A percentile compares a stretch with the other conserved stretches of the same genome.
Evolutionary conservation across 2,329 filamentous ascomycete genomes (phyloP).

Genomic region (Fusarium nodosum): DNA sequence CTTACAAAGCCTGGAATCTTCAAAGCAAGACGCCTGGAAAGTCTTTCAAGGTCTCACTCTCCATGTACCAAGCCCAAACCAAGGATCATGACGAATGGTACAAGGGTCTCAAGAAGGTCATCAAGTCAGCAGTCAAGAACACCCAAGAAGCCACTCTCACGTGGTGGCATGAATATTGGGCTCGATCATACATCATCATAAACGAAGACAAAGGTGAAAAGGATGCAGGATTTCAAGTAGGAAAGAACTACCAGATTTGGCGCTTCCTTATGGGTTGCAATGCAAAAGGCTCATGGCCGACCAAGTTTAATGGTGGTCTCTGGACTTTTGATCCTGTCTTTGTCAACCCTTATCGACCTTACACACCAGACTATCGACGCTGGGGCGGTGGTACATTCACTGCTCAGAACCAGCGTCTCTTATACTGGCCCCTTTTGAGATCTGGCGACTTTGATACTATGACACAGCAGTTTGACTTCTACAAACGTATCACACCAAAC

Average conservation of each 20-base stretch:
- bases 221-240: slow-evolving; percentile 10
- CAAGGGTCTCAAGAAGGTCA: neutral
- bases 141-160: neutral
- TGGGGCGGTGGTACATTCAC: slow-evolving; percentile 13
- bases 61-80: neutral
- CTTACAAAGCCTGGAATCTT: slow-evolving; percentile 19
- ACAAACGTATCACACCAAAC: slow-evolving; percentile 15
- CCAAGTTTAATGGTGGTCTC: slow-evolving; percentile 21
- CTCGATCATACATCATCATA: slow-evolving; percentile 14
- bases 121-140: slow-evolving; percentile 13
- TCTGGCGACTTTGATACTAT: slow-evolving; percentile 20
- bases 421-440: slow-evolving; percentile 9
- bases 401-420: slow-evolving; percentile 10
- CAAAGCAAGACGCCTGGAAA: neutral
- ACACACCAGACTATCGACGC: slow-evolving; percentile 10
- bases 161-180: slow-evolving; percentile 19
- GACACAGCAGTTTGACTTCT: slow-evolving; percentile 22
- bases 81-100: slow-evolving; percentile 12
- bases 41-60: neutral
- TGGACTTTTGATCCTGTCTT: slow-evolving; percentile 18
- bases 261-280: slow-evolving; percentile 26
- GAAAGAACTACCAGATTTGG: slow-evolving; percentile 22
- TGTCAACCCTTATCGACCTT: slow-evolving; percentile 10
- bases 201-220: slow-evolving; percentile 6
- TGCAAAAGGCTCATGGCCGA: slow-evolving; percentile 7